Base-by-base conservation (phyloP, 148 eudicot species). In the Rhododendron mucronatum region DNA sequence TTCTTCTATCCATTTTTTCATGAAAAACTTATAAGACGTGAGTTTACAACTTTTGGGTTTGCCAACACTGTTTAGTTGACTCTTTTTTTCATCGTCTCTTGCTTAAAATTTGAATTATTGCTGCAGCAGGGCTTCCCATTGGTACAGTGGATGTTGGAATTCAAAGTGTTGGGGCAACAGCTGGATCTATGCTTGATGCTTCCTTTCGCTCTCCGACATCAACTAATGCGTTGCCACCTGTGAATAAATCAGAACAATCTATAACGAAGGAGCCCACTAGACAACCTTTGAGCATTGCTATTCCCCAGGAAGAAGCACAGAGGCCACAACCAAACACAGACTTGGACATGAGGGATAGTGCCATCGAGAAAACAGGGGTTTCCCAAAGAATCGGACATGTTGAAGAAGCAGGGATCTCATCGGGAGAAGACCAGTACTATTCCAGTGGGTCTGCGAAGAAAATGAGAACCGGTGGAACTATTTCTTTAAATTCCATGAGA, bases 331-430 rank as follows among this genome's bases (percentile, higher is more conserved):
- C 30, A 26, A 84, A 69, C 84, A 44, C 7, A 39, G 88, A 86
- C 63, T 55, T 80, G 82, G 89, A 88, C 55, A 45, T 33, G 20
- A 82, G 83, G 14, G 84, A 81, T 82, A 63, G 88, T 59, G 61
- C 30, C 45, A 37, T 69, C 26, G 88, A 84, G 41, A 89, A 89
- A 86, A 80, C 87, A 12, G 90, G 91, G 51, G 89, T 82, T 30
- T 91, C 92, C 47, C 91, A 92, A 61, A 87, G 89, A 80, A 88
- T 86, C 82, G 89, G 92, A 20, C 89, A 92, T 83, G 84, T 84
- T 78, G 87, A 89, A 86, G 82, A 75, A 82, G 82, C 81, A 16
- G 89, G 77, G 18, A 84, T 83, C 50, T 33, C 83, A 28, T 61
- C 80, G 75, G 83, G 67, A 26, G 84, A 87, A 51, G 92, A 87